phyloP scores from a whole-genome alignment of 1,139 yeast species.

The Williopsis jadinii region DNA sequence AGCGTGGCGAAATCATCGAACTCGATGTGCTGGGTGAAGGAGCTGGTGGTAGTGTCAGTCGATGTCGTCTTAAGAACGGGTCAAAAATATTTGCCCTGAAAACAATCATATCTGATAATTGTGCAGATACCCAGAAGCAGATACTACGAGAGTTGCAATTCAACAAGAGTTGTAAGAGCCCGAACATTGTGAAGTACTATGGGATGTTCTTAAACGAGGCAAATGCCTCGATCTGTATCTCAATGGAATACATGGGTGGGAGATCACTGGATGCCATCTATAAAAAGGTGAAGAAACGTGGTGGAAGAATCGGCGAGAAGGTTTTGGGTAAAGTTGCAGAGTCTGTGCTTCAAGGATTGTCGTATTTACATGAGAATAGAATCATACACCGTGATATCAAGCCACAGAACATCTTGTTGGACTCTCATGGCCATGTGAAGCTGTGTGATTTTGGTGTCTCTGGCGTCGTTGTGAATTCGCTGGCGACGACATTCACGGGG shows the following conservation, averaged over 20 bases:
- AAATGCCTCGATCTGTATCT: constrained; percentile 73
- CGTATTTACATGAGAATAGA: constrained; percentile 78
- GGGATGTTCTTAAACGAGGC: constrained; percentile 82
- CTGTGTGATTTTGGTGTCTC: constrained; percentile 98
- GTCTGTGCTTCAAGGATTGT: constrained; percentile 73
- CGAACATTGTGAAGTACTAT: constrained; percentile 82
- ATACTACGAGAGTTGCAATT: constrained; percentile 85
- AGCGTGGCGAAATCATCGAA: constrained; percentile 50
- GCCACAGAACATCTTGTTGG: constrained; percentile 84
- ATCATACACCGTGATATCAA: constrained; percentile 92
- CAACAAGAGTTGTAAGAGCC: constrained; percentile 74
- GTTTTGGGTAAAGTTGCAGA: constrained; percentile 88
- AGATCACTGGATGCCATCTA: constrained; percentile 87
- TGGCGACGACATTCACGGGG: constrained; percentile 95
- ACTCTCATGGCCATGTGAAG: constrained; percentile 72
- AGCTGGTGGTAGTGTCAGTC: constrained; percentile 83
- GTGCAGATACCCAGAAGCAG: constrained; percentile 73
- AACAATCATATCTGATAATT: constrained; percentile 62
- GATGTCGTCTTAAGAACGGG: constrained; percentile 55
- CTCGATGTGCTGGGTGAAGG: constrained; percentile 84
- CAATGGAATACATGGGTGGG: constrained; percentile 98
- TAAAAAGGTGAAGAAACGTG: constrained; percentile 51
- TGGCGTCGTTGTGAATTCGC: constrained; percentile 90
- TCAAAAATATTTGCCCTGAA: constrained; percentile 76
- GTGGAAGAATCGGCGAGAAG: constrained; percentile 86